phyloP scores from a whole-genome alignment of 1,284 basidiomycete species.

The Lignosus rhinocerotis region DNA sequence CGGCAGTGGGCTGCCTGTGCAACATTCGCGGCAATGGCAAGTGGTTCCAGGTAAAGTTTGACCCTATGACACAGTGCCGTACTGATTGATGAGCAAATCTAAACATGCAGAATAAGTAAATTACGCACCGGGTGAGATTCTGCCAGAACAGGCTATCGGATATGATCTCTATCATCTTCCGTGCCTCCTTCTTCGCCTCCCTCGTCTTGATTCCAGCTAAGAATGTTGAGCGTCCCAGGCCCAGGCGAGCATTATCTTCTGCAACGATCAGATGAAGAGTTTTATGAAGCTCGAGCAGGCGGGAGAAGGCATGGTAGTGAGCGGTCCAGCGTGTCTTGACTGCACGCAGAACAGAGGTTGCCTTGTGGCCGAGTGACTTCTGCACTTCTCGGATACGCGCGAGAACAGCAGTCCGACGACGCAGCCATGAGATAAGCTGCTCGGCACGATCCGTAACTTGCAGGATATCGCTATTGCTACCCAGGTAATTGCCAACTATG shows the following conservation, averaged over 20 bases:
- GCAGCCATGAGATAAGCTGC: slow-evolving; percentile 36
- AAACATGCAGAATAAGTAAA: background rate
- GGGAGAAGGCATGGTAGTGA: slow-evolving; percentile 11
- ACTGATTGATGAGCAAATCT: no score
- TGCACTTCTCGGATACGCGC: background rate
- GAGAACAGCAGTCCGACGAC: slow-evolving; percentile 13
- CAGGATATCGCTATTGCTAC: slow-evolving; percentile 17
- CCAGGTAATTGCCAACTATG: slow-evolving; percentile 33
- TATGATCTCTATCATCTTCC: background rate
- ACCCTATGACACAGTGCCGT: no score
- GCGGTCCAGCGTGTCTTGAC: slow-evolving; percentile 22
- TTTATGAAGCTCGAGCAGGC: slow-evolving; percentile 12
- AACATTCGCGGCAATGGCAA: slow-evolving; percentile 42
- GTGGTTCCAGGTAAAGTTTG: slow-evolving; percentile 36
- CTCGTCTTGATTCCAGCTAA: background rate
- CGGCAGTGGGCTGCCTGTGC: slow-evolving; percentile 35
- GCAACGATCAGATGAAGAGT: slow-evolving; percentile 12
- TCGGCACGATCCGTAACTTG: slow-evolving; percentile 20
- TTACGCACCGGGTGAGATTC: background rate
- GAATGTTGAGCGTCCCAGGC: no score
- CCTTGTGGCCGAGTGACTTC: background rate
- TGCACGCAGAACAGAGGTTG: slow-evolving; percentile 8
- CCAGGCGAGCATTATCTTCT: background rate
- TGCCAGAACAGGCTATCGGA: background rate
- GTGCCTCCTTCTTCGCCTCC: background rate